Percentiles rank a stretch among this genome's conserved stretches.
phyloP scores from a whole-genome alignment of 148 eudicot genomes.

The Camellia sinensis region DNA sequence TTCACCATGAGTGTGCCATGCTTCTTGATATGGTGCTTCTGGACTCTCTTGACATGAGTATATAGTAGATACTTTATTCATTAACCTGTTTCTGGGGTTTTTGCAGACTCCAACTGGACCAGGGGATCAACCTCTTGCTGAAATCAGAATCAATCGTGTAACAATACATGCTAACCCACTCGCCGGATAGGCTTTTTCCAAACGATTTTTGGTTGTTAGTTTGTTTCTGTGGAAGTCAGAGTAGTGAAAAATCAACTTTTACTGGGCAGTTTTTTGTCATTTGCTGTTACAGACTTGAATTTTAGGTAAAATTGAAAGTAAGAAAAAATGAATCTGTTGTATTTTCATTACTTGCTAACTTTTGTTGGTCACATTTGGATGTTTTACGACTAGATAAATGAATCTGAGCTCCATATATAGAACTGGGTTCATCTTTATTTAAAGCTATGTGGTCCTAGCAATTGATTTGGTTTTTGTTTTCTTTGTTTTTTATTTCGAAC shows the following conservation, averaged over 20 bases:
- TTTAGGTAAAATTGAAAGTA: neutral
- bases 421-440: too few species aligned
- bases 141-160: slow-evolving; percentile 85
- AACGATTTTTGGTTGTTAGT: neutral
- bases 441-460: too few species aligned
- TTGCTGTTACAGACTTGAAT: neutral
- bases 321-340: neutral
- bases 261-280: neutral
- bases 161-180: slow-evolving; percentile 92
- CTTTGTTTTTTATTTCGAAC: neutral
- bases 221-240: neutral
- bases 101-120: slow-evolving; percentile 82
- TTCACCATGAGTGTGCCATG: neutral
- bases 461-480: neutral
- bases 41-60: neutral
- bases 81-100: slow-evolving; percentile 11
- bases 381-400: neutral
- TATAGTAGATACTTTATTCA: neutral
- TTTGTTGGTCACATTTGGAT: neutral
- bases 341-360: neutral
- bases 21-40: neutral
- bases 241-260: neutral
- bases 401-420: too few species aligned
- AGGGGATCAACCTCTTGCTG: slow-evolving; percentile 89
- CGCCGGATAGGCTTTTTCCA: slow-evolving; percentile 39